A percentile compares a stretch with the other conserved stretches of the same genome.
phyloP scores from a whole-genome alignment of 2,329 filamentous ascomycete species.

The Diaporthe ampelina region DNA sequence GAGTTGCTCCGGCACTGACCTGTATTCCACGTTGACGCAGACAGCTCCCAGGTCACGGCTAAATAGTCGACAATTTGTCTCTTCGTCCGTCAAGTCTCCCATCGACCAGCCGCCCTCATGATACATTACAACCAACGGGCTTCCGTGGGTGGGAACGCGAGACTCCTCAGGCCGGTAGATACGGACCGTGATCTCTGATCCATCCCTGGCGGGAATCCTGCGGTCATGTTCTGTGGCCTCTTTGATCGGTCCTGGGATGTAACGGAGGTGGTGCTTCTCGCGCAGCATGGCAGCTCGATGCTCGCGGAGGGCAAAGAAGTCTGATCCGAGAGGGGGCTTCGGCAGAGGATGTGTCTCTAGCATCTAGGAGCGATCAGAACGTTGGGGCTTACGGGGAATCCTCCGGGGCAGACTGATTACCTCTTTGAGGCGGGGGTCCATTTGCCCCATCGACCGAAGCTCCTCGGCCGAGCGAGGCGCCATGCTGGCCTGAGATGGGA shows the following conservation, averaged over 20 bases:
- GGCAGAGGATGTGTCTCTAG: slow-evolving; percentile 31
- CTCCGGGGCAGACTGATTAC: background rate
- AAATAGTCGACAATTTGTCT: slow-evolving; percentile 50
- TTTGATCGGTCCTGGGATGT: slow-evolving; percentile 46
- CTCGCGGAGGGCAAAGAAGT: slow-evolving; percentile 43
- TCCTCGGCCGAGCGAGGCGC: slow-evolving; percentile 26
- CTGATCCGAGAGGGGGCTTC: slow-evolving; percentile 45
- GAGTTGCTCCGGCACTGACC: slow-evolving; percentile 43
- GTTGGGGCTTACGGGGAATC: background rate
- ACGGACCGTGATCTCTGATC: slow-evolving; percentile 49
- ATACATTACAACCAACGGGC: slow-evolving; percentile 52
- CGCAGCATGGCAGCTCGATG: slow-evolving; percentile 47
- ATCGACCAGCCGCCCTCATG: slow-evolving; percentile 54
- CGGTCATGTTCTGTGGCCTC: slow-evolving; percentile 49
- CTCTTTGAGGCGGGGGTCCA: slow-evolving; percentile 24
- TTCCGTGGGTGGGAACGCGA: slow-evolving; percentile 26
- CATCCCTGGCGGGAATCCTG: slow-evolving; percentile 52
- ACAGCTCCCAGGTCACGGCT: slow-evolving; percentile 53
- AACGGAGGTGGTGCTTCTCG: slow-evolving; percentile 48
- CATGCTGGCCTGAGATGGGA: background rate
- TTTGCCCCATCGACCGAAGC: slow-evolving; percentile 25
- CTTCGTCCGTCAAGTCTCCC: slow-evolving; percentile 52
- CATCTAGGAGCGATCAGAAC: background rate
- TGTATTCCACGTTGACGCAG: slow-evolving; percentile 58
- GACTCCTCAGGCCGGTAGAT: slow-evolving; percentile 49